phyloP scores from a whole-genome alignment of 148 eudicot genomes.

The Silene latifolia region DNA sequence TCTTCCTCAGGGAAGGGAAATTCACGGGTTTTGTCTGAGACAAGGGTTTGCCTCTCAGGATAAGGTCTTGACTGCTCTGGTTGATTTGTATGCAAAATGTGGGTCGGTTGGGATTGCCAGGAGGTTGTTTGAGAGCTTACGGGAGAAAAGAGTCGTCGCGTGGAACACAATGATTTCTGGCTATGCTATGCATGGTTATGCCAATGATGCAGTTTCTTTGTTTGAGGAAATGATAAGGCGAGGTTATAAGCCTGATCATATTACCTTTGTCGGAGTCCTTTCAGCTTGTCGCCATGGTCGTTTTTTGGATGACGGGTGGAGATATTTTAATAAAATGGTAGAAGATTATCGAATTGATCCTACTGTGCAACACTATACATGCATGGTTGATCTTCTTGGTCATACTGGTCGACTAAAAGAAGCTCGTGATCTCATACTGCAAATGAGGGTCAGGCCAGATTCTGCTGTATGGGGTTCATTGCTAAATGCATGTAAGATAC shows the following conservation, averaged over 20 bases:
- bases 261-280: constrained; percentile 73
- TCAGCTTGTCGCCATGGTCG: constrained; percentile 88
- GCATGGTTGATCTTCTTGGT: constrained; percentile 64
- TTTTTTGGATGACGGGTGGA: constrained; percentile 55
- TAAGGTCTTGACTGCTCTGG: constrained; percentile 57
- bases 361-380: constrained; percentile 56
- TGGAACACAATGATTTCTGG: constrained; percentile 79
- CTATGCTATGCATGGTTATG: constrained; percentile 65
- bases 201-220: constrained; percentile 43
- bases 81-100: constrained; percentile 64
- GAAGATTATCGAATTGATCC: constrained; percentile 42
- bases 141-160: constrained; percentile 48
- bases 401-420: constrained; percentile 47
- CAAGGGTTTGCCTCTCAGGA: constrained; percentile 52
- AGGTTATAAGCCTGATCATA: constrained; percentile 53
- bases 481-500: constrained; percentile 54
- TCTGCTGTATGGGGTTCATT: constrained; percentile 60
- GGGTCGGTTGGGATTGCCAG: constrained; percentile 47
- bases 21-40: constrained; percentile 60
- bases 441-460: constrained; percentile 49
- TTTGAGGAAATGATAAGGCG: constrained; percentile 49
- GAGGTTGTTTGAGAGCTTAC: constrained; percentile 42
- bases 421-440: constrained; percentile 41
- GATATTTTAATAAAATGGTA: constrained; percentile 47
- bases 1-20: constrained; percentile 60